phyloP scores from a whole-genome alignment of 2,329 filamentous ascomycete species.

The Cytospora piceae region DNA sequence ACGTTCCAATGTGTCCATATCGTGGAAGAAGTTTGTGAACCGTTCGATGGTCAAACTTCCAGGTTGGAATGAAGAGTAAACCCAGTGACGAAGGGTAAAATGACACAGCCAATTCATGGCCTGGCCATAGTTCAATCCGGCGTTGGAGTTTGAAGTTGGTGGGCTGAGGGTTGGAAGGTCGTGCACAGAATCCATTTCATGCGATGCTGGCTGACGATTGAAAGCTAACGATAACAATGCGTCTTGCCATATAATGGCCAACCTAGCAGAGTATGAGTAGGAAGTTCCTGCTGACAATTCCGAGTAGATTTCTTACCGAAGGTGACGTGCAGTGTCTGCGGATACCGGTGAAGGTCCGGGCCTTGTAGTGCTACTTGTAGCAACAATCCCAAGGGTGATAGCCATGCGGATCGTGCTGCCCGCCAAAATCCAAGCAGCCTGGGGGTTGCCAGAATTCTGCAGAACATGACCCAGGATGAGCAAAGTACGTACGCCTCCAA shows the following conservation, averaged over 20 bases:
- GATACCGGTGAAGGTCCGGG: not conserved
- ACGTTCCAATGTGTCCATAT: constrained; percentile 12
- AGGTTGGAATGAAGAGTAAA: not conserved
- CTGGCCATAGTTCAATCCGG: constrained; percentile 10
- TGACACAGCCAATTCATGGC: constrained; percentile 28
- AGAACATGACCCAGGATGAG: constrained; percentile 25
- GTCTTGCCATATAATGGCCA: constrained; percentile 25
- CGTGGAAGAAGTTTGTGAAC: not conserved
- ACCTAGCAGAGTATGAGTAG: not conserved
- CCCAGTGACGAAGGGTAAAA: constrained; percentile 13
- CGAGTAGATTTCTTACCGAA: not conserved
- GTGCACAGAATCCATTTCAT: constrained; percentile 22
- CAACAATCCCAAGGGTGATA: constrained; percentile 16
- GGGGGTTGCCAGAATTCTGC: constrained; percentile 29
- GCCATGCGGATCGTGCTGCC: constrained; percentile 27
- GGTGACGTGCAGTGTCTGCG: not conserved
- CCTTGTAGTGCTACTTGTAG: not conserved
- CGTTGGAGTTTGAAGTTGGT: not conserved
- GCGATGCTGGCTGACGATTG: constrained; percentile 23
- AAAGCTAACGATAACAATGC: constrained; percentile 25
- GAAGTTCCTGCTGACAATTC: not conserved
- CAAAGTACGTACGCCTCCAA: not conserved
- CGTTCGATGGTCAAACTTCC: not conserved
- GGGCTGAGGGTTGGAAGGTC: constrained; percentile 7
- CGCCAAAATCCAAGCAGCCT: constrained; percentile 29